These are phyloP conservation scores for Fusarium lateritium DNA, from an alignment of 2,329 filamentous ascomycete genomes.

Conservation along the genomic window DNA sequence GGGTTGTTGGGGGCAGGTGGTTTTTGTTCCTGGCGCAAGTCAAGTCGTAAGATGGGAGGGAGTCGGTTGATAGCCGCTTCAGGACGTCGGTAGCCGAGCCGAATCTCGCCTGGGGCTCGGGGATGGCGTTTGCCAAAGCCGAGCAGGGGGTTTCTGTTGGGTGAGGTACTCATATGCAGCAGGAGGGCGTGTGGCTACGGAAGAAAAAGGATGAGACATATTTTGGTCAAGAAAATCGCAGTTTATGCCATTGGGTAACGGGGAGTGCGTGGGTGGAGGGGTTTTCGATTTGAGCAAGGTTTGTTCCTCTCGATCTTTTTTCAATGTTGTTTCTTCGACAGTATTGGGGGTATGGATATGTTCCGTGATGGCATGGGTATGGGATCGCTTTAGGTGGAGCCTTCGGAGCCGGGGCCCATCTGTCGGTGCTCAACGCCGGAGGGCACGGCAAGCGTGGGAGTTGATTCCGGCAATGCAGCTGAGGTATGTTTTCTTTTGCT, in stretches of 20 bases:
- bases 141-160: conserved; percentile 35
- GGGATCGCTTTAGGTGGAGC: conserved; percentile 19
- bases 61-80: conserved; percentile 32
- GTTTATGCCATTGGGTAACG: conserved; percentile 29
- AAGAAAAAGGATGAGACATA: conserved; percentile 42
- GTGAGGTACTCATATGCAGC: conserved; percentile 19
- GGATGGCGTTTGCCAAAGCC: conserved; percentile 42
- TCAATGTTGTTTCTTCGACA: conserved; percentile 19
- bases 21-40: conserved; percentile 43
- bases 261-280: conserved; percentile 21
- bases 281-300: conserved; percentile 24
- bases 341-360: conserved; percentile 9
- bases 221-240: conserved; percentile 38
- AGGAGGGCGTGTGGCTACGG: conserved; percentile 28
- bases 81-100: conserved; percentile 48
- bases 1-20: conserved; percentile 44
- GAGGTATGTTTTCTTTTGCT: neutral
- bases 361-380: conserved; percentile 3
- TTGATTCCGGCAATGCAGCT: neutral
- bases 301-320: conserved; percentile 14
- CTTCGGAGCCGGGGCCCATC: conserved; percentile 40
- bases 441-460: conserved; percentile 17
- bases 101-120: conserved; percentile 44
- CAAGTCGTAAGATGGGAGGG: conserved; percentile 41
- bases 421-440: conserved; percentile 32